Evolutionary conservation across 495 filamentous ascomycete species (phyloP), one percentile per base, ranked within the genome.

Genomic region (Xylaria intraflava): DNA sequence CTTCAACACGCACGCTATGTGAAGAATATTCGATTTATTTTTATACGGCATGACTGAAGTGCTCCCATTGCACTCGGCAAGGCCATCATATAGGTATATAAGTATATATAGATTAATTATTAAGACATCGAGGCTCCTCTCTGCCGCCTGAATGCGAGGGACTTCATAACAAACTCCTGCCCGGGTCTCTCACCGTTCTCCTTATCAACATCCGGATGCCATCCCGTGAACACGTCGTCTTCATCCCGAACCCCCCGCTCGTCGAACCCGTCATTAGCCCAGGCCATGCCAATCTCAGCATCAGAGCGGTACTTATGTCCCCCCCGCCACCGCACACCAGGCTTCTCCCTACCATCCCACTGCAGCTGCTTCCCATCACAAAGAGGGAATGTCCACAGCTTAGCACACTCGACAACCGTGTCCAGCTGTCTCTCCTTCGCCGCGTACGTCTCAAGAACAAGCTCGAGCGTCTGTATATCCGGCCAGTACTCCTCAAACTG

Each of bases 371-470:
- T 60, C 14, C 51, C 55, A 20, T 60, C 51, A 9, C 44, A 35
- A 2, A 64, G 43, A 10, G 64, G 59, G 30, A 66, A 64, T 17
- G 33, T 64, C 61, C 61, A 66, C 16, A 66, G 22, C 45, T 64
- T 66, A 5, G 64, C 64, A 39, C 64, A 66, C 30, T 62, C 8
- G 0, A 54, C 26, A 9, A 66, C 64, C n/a, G 52, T 20, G 19
- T 66, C 61, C 14, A 66, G 59, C 39, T 66, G 64, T 6, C 39
- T 30, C 35, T 57, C 42, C 38, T 66, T 66, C 48, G 22, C 53
- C 5, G 27, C 35, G 33, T 64, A 60, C 0, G 61, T 64, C 35
- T 66, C 64, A 23, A 66, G 22, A n/a, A 56, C 58, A 5, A 66
- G 41, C 29, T 62, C 57, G 6, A 66, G 55, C 11, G 36, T 60